Conservation (phyloP, 495 filamentous ascomycete species). For the Xylaria telfairii region DNA sequence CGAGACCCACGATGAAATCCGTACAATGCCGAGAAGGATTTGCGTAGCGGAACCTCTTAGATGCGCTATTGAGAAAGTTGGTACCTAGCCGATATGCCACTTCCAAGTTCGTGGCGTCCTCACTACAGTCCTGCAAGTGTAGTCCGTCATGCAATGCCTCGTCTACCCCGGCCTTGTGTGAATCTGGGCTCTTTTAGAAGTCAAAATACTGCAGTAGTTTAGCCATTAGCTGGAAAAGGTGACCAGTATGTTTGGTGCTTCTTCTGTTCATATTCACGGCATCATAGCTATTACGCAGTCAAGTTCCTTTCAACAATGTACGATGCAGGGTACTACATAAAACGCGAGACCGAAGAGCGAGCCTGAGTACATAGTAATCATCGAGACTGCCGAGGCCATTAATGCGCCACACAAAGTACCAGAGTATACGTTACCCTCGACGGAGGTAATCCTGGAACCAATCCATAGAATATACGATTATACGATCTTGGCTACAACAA, state of each 20-base stretch:
- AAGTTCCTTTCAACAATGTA: neutral
- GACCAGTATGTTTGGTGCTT: neutral
- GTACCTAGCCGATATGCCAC: neutral
- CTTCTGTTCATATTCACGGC: neutral
- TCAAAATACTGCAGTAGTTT: neutral
- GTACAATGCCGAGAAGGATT: neutral
- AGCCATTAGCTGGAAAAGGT: neutral
- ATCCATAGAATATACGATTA: constrained; percentile 6
- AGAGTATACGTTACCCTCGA: neutral
- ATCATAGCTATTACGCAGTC: neutral
- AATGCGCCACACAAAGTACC: neutral
- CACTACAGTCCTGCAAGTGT: neutral
- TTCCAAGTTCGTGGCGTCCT: neutral
- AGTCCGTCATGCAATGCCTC: neutral
- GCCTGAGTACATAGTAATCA: neutral
- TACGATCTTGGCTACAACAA: neutral
- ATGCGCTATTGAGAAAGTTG: neutral
- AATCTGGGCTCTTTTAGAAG: neutral
- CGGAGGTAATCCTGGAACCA: neutral
- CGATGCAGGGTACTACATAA: neutral
- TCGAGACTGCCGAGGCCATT: neutral
- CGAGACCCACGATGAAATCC: neutral
- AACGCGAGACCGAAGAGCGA: neutral
- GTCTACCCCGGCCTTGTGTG: neutral
- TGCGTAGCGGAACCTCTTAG: neutral